phyloP scores from a whole-genome alignment of 2,329 filamentous ascomycete species.

The Knufia petricola region DNA sequence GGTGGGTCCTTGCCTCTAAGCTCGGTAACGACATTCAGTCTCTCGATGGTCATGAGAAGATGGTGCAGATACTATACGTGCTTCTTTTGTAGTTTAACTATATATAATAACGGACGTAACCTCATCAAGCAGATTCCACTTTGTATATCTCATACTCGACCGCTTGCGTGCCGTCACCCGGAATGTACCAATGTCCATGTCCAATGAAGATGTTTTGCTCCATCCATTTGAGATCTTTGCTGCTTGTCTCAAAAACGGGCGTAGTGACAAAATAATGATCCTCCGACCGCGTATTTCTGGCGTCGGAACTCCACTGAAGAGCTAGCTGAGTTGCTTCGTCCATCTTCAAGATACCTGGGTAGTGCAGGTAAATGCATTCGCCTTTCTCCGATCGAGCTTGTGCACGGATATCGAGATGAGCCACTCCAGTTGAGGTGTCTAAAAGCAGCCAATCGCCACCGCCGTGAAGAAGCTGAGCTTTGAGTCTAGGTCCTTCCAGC shows the following conservation, averaged over 20 bases:
- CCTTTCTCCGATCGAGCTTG: constrained; percentile 8
- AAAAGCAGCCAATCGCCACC: constrained; percentile 1
- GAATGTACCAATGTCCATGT: constrained; percentile 10
- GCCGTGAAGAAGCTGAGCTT: background rate
- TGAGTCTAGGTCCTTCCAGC: background rate
- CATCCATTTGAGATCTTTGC: constrained; percentile 13
- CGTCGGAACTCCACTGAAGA: constrained; percentile 5
- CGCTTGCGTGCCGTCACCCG: constrained; percentile 6
- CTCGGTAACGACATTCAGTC: background rate
- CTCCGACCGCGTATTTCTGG: constrained; percentile 11
- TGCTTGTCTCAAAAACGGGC: constrained; percentile 12
- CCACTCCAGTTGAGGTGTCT: constrained; percentile 7
- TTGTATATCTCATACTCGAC: constrained; percentile 14
- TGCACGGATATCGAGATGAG: constrained; percentile 11
- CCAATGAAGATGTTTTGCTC: constrained; percentile 10
- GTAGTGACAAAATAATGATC: constrained; percentile 11
- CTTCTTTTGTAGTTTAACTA: too few relatives aligned
- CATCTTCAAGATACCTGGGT: constrained; percentile 13
- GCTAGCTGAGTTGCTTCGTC: constrained; percentile 6
- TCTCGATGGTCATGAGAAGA: background rate
- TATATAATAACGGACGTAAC: too few relatives aligned
- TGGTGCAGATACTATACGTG: too few relatives aligned
- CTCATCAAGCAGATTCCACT: constrained; percentile 1
- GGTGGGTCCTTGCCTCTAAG: background rate
- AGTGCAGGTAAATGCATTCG: constrained; percentile 11